Conservation (phyloP, 169 alveolate species). For the Eimeria falciformis region DNA sequence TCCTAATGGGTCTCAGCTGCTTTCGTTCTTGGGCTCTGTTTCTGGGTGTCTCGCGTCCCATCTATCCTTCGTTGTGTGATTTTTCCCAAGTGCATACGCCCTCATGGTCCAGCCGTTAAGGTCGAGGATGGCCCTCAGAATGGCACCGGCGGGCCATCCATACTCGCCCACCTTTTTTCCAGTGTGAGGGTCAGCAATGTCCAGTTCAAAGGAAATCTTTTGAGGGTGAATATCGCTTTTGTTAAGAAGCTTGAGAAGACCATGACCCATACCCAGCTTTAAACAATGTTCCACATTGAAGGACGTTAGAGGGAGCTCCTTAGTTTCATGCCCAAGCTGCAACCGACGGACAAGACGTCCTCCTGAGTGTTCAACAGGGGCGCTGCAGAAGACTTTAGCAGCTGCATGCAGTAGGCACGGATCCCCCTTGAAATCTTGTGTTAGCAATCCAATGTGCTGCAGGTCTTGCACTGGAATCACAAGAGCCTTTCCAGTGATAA, state of each 20-base stretch:
- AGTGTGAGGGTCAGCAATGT: not conserved
- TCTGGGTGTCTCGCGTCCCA: not conserved
- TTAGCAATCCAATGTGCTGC: not conserved
- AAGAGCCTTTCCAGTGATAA: conserved; percentile 50
- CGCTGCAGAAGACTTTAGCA: not conserved
- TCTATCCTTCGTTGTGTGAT: not conserved
- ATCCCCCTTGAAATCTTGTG: conserved; percentile 1
- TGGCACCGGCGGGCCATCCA: conserved; percentile 60
- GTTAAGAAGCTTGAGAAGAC: not conserved
- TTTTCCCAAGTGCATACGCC: conserved; percentile 35
- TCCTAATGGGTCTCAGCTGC: no score
- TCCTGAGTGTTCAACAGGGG: not conserved
- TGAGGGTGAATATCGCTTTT: not conserved
- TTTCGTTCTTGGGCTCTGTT: not conserved
- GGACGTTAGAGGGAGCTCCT: not conserved
- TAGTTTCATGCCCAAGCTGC: not conserved
- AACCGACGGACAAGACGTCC: not conserved
- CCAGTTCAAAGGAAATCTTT: not conserved
- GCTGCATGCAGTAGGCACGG: conserved; percentile 23
- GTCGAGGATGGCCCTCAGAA: conserved; percentile 25
- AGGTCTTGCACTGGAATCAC: conserved; percentile 25
- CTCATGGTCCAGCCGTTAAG: not conserved
- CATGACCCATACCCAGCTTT: not conserved
- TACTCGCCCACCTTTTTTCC: conserved; percentile 17
- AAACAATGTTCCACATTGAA: not conserved